Conservation (phyloP, 495 filamentous ascomycete genomes). For the Penicillium pulvis region DNA sequence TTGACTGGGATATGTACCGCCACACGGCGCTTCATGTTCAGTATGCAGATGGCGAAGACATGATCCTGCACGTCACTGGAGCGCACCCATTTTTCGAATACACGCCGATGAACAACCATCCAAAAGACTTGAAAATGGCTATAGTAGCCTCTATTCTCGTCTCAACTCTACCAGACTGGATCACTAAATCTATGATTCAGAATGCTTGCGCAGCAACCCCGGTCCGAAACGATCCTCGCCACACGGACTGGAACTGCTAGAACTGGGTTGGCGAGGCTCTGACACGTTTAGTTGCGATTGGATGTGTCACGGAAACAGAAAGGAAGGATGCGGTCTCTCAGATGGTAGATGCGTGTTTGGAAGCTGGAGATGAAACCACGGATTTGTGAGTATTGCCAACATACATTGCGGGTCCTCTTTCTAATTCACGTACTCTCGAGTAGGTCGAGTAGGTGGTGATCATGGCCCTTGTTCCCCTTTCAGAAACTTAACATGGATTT, state of each 20-base stretch:
- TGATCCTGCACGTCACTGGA: conserved; percentile 30
- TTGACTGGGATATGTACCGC: conserved; percentile 36
- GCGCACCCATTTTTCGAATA: conserved; percentile 34
- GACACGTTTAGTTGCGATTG: conserved; percentile 24
- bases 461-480: no score
- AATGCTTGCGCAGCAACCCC: conserved; percentile 23
- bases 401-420: background rate
- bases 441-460: background rate
- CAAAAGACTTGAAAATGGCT: conserved; percentile 55
- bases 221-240: conserved; percentile 25
- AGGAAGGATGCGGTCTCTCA: conserved; percentile 23
- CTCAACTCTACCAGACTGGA: conserved; percentile 15
- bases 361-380: conserved; percentile 21
- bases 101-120: conserved; percentile 35
- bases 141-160: conserved; percentile 42
- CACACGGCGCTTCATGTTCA: conserved; percentile 35
- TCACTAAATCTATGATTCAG: conserved; percentile 24
- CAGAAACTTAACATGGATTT: background rate
- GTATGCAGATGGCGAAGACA: conserved; percentile 14
- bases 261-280: conserved; percentile 39
- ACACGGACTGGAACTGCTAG: conserved; percentile 40
- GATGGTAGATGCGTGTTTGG: conserved; percentile 35
- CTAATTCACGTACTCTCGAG: background rate
- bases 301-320: conserved; percentile 22
- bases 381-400: background rate